Percentiles rank a stretch among this genome's conserved stretches.
These are phyloP conservation scores for Trichoderma harzianum DNA, from an alignment of 2,329 filamentous ascomycete genomes.

Conservation along the genomic window DNA sequence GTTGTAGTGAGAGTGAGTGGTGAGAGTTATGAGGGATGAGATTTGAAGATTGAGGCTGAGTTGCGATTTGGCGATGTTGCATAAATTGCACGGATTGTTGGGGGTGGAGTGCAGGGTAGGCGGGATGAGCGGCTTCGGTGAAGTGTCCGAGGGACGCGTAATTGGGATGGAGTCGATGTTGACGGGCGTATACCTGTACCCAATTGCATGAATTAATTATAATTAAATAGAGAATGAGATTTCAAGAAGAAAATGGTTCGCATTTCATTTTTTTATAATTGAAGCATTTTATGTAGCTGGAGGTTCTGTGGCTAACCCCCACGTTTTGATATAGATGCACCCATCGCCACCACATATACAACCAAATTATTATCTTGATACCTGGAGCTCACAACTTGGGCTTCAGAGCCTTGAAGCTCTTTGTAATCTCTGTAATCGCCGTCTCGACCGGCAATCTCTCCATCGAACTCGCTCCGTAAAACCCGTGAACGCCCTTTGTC, in stretches of 20 bases:
- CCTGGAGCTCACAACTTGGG: neutral
- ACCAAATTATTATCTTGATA: neutral
- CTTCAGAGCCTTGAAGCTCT: slow-evolving; percentile 17
- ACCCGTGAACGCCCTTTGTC: slow-evolving; percentile 65
- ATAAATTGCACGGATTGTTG: neutral
- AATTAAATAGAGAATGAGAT: neutral
- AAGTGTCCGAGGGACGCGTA: neutral
- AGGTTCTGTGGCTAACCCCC: neutral
- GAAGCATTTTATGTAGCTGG: neutral
- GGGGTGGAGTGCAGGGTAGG: slow-evolving; percentile 1
- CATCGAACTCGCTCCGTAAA: slow-evolving; percentile 69
- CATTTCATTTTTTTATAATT: neutral
- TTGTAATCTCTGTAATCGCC: slow-evolving; percentile 52
- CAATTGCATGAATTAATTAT: neutral
- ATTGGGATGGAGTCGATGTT: neutral
- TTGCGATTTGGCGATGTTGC: neutral
- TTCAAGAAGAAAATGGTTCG: neutral
- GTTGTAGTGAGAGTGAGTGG: neutral
- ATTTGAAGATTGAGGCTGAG: neutral
- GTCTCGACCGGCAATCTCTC: slow-evolving; percentile 65
- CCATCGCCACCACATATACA: neutral
- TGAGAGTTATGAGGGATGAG: neutral
- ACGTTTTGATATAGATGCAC: neutral
- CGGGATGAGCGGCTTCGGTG: neutral
- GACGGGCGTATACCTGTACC: neutral